Evolutionary conservation across 441 rosid species (phyloP).

Genomic region (Euphorbia schlechtendalii): DNA sequence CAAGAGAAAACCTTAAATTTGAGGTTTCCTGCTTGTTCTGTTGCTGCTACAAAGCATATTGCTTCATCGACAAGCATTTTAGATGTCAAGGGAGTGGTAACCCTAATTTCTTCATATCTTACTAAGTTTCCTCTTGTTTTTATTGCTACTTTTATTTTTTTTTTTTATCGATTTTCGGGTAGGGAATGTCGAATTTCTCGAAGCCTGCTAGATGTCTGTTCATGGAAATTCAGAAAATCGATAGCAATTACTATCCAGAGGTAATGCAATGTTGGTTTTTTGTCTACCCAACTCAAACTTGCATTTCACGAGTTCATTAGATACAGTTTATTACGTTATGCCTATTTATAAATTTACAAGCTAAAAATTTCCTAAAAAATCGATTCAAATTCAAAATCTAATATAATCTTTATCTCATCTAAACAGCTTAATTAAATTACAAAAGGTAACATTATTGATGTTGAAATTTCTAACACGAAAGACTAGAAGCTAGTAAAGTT

Average conservation of each 20-base stretch:
- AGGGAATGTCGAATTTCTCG: slow-evolving; percentile 61
- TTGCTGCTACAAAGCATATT: slow-evolving; percentile 47
- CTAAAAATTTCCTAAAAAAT: too few species aligned
- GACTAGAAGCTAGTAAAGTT: not conserved
- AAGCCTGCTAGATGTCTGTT: slow-evolving; percentile 58
- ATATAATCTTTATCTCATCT: too few species aligned
- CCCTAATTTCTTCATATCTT: not conserved
- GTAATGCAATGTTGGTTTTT: slow-evolving; percentile 17
- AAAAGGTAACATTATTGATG: too few species aligned
- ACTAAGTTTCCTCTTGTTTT: too few species aligned
- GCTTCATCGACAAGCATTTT: slow-evolving; percentile 52
- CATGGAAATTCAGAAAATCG: slow-evolving; percentile 60
- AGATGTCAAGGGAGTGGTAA: slow-evolving; percentile 61
- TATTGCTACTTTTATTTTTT: too few species aligned
- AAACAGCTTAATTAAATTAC: too few species aligned
- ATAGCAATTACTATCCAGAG: slow-evolving; percentile 67
- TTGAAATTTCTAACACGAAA: too few species aligned
- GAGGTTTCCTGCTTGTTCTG: slow-evolving; percentile 50
- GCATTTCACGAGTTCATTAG: too few species aligned
- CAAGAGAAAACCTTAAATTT: slow-evolving; percentile 45
- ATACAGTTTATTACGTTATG: too few species aligned
- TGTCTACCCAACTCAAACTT: too few species aligned
- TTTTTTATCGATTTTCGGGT: slow-evolving; percentile 17
- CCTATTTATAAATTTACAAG: too few species aligned
- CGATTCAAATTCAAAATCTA: too few species aligned